Evolutionary conservation across 2,329 filamentous ascomycete genomes (phyloP), one percentile per base, ranked within the genome.

Genomic region (Venturia oleaginea): DNA sequence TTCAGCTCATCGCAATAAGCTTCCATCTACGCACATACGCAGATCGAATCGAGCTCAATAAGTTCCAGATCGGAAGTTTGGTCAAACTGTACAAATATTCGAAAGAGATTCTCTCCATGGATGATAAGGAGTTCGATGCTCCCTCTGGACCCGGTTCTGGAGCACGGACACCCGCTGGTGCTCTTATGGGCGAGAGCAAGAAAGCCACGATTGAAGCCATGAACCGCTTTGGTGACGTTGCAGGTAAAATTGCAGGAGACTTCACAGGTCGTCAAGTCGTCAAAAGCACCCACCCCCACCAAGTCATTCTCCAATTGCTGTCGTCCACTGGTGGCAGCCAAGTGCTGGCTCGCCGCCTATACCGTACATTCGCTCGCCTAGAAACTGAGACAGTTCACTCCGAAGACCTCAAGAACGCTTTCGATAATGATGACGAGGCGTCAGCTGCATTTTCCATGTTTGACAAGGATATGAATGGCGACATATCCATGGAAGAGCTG

Each of bases 391-490:
- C 89, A 0, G 87, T 97, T 5, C 83, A 86, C 24, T 81, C 87
- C 0, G 90, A 92, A 10, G 92, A 97, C 71, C 76, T 97, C 63
- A 87, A 86, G 67, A 79, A 83, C 13, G 92, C 90, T 0, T 97
- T 96, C 70, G 83, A 88, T 11, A 89, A 87, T 30, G 83, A 88
- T 22, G 92, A 97, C 17, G 93, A 97, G 72, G 91, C 92, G 0
- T 89, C 94, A 63, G 89, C 89, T 2, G 92, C 92, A 0, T 97
- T 97, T 71, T 81, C 82, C 69, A 92, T 97, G 80, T 97, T 97
- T 69, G 93, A 97, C 77, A 95, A 94, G 72, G 93, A 97, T 71
- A 85, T 97, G 79, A 97, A 97, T 68, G 93, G 92, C 4, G 93
- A 97, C 71, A 96, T 97, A 61, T 95, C 90, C 0, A 92, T 96